Percentiles rank a stretch among this genome's conserved stretches.
phyloP scores from a whole-genome alignment of 306 rosid species.

The Lablab purpureus region DNA sequence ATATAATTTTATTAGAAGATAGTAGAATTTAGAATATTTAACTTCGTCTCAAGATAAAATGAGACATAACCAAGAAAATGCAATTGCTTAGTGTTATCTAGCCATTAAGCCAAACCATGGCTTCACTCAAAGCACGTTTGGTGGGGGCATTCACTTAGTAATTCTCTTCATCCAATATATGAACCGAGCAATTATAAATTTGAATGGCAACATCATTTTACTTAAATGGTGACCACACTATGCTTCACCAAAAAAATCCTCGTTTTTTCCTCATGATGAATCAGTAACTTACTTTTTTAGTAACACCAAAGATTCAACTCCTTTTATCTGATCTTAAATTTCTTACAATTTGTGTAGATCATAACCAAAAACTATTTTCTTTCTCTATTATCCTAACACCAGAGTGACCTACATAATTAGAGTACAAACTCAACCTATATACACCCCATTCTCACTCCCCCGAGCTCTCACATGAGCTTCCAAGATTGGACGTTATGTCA shows the following conservation, averaged over 20 bases:
- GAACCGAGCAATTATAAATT: background rate
- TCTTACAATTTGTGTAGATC: conserved; percentile 51
- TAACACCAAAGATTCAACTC: conserved; percentile 36
- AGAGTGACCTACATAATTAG: conserved; percentile 43
- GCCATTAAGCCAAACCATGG: background rate
- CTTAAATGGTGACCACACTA: conserved; percentile 24
- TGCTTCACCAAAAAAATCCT: conserved; percentile 21
- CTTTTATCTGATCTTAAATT: conserved; percentile 37
- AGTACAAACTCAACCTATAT: conserved; percentile 48
- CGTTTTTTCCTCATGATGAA: background rate
- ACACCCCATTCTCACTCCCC: conserved; percentile 58
- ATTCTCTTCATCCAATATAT: background rate
- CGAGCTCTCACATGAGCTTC: conserved; percentile 79
- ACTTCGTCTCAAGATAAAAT: background rate
- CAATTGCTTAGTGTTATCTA: background rate
- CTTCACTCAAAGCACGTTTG: background rate
- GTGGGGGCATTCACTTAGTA: background rate
- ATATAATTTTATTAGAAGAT: background rate
- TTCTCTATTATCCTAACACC: conserved; percentile 44
- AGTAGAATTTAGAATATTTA: background rate
- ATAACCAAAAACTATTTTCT: conserved; percentile 50
- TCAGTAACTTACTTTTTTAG: conserved; percentile 6
- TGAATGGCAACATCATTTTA: conserved; percentile 19
- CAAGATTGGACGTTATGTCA: conserved; percentile 66
- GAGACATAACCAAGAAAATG: background rate